Evolutionary conservation across 495 filamentous ascomycete species (phyloP), one percentile per base, ranked within the genome.

Genomic region (Penicillium antarcticum): DNA sequence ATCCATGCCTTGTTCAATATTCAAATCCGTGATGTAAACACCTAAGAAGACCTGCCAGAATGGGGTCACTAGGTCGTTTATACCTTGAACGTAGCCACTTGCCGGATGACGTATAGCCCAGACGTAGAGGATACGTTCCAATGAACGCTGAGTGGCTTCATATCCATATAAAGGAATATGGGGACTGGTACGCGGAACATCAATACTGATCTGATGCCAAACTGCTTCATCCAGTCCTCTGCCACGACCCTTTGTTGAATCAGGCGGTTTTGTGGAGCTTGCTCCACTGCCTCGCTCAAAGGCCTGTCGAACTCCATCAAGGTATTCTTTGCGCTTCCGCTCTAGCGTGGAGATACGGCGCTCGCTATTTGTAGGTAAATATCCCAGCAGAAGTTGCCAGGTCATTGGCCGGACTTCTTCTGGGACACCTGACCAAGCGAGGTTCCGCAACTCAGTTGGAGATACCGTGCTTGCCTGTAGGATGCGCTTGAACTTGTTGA

Each of bases 131-230:
- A 98, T 97, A 26, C 92, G 81, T 66, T 97, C 94, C 19, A 98
- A 69, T 7, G 89, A 96, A 34, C 91, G 82, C 57, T 98, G 94
- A 0, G 94, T 97, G 14, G 92, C 91, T 68, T 97, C 95, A 66
- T 95, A 98, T 48, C 88, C 80, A 66, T 98, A 98, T 0, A 98
- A 78, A 53, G 91, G 86, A 39, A 98, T 84, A 71, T 97, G 95
- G 19, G 94, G 94, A 65, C 95, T 97, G 9, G 94, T 98, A 37
- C 94, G 87, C 7, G 94, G 94, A 17, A 98, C 95, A 66, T 98
- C 94, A 61, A 98, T 98, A 57, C 89, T 95, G 66, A 98, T 97
- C 59, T 98, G 94, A 67, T 98, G 94, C 94, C 94, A 98, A 44
- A 98, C 84, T 18, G 88, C 86, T 71, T 98, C 92, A 60, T 97